Conservation (phyloP, 495 filamentous ascomycete species). For the Xylaria curta region DNA sequence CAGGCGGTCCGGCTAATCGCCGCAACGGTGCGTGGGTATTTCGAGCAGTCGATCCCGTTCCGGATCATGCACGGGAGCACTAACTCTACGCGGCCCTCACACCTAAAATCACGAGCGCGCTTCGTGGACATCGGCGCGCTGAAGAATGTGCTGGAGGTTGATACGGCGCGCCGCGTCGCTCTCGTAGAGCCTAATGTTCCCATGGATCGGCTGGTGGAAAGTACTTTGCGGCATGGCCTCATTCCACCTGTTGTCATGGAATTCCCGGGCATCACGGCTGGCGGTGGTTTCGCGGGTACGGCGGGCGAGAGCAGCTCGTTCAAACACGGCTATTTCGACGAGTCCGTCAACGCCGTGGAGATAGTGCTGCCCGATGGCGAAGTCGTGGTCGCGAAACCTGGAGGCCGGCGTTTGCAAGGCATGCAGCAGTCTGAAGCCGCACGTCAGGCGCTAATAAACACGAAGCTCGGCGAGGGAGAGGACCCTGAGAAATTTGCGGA, state of each 20-base stretch:
- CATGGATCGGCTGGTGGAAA: slow-evolving; percentile 66
- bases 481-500: slow-evolving; percentile 47
- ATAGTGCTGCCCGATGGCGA: slow-evolving; percentile 64
- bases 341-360: slow-evolving; percentile 61
- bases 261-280: slow-evolving; percentile 69
- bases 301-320: slow-evolving; percentile 66
- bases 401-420: slow-evolving; percentile 35
- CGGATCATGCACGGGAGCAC: slow-evolving; percentile 81
- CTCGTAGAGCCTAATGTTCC: slow-evolving; percentile 71
- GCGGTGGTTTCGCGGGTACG: slow-evolving; percentile 67
- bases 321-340: slow-evolving; percentile 64
- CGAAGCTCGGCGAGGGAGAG: slow-evolving; percentile 38
- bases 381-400: slow-evolving; percentile 44
- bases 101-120: slow-evolving; percentile 34
- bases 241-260: slow-evolving; percentile 66
- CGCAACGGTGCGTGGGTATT: slow-evolving; percentile 58
- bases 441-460: slow-evolving; percentile 23
- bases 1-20: slow-evolving; percentile 55
- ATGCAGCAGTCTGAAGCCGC: slow-evolving; percentile 39
- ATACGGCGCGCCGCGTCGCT: slow-evolving; percentile 45
- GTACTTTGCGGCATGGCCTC: slow-evolving; percentile 58
- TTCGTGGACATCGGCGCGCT: slow-evolving; percentile 52
- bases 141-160: slow-evolving; percentile 48
- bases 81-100: slow-evolving; percentile 68
- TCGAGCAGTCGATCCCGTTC: slow-evolving; percentile 65